Conservation (phyloP, 805 yeast species). For the Ogataea wickerhamii region DNA sequence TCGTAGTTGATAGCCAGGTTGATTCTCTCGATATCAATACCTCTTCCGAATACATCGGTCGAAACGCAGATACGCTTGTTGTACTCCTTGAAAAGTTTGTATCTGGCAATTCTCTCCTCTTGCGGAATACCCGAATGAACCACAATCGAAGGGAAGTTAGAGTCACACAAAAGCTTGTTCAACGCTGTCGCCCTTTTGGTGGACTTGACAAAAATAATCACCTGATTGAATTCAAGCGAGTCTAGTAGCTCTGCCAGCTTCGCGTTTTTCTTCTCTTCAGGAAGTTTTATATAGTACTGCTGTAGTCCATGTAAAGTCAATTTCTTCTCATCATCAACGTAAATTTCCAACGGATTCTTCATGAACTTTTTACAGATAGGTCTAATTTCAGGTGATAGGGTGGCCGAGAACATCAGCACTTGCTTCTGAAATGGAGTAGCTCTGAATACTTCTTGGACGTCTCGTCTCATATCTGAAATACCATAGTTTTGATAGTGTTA, state of each 20-base stretch:
- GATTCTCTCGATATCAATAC: slow-evolving; percentile 98
- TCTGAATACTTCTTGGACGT: slow-evolving; percentile 96
- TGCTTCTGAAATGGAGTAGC: slow-evolving; percentile 97
- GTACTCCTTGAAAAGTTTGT: slow-evolving; percentile 95
- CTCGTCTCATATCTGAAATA: slow-evolving; percentile 89
- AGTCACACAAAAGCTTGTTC: slow-evolving; percentile 81
- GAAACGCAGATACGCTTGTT: slow-evolving; percentile 98
- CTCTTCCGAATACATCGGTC: slow-evolving; percentile 98
- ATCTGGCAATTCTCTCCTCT: slow-evolving; percentile 96
- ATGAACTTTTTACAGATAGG: slow-evolving; percentile 96
- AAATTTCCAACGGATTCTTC: slow-evolving; percentile 96
- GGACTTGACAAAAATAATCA: slow-evolving; percentile 90
- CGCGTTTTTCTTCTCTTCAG: slow-evolving; percentile 89
- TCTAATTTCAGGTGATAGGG: slow-evolving; percentile 88
- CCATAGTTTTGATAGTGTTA: slow-evolving; percentile 5
- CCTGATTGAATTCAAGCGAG: slow-evolving; percentile 95
- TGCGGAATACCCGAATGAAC: slow-evolving; percentile 95
- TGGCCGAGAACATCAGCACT: slow-evolving; percentile 99
- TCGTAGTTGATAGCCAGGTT: slow-evolving; percentile 97
- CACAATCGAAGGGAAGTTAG: slow-evolving; percentile 95
- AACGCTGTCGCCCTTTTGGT: slow-evolving; percentile 89
- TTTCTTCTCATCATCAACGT: slow-evolving; percentile 96
- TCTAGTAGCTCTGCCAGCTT: slow-evolving; percentile 90
- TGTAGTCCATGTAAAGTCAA: slow-evolving; percentile 96
- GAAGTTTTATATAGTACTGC: slow-evolving; percentile 88